These are phyloP conservation scores for Colletotrichum liriopes DNA, from an alignment of 2,329 filamentous ascomycete genomes.

Conservation along the genomic window DNA sequence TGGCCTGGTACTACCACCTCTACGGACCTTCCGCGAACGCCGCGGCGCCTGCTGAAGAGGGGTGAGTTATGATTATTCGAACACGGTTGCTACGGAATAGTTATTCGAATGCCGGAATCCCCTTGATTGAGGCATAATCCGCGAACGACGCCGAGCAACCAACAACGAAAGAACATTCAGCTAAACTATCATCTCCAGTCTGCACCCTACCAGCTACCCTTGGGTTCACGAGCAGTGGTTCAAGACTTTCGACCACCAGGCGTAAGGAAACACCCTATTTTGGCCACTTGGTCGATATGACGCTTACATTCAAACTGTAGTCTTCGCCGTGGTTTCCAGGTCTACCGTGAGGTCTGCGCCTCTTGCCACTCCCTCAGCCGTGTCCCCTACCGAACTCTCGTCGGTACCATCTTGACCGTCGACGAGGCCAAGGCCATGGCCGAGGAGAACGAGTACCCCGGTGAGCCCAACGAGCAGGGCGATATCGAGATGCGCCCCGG, in stretches of 20 bases:
- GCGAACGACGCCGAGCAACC: conserved; percentile 23
- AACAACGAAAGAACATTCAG: conserved; percentile 25
- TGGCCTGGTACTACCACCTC: conserved; percentile 97
- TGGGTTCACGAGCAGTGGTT: conserved; percentile 94
- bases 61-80: conserved; percentile 76
- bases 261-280: conserved; percentile 72
- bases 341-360: conserved; percentile 98
- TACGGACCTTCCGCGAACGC: conserved; percentile 92
- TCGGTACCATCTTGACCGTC: conserved; percentile 93
- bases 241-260: conserved; percentile 97
- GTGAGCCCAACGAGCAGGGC: conserved; percentile 97
- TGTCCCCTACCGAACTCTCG: conserved; percentile 92
- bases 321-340: conserved; percentile 98
- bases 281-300: conserved; percentile 14
- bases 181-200: conserved; percentile 66
- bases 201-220: conserved; percentile 92
- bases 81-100: conserved; percentile 27
- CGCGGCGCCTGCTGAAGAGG: conserved; percentile 95
- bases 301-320: conserved; percentile 62
- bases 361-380: conserved; percentile 97
- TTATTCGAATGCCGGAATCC: conserved; percentile 30
- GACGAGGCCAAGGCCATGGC: conserved; percentile 98
- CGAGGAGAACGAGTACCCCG: conserved; percentile 99
- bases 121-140: conserved; percentile 43
- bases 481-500: conserved; percentile 98